Conservation (phyloP, 1,284 basidiomycete genomes). For the Trametes sp. region DNA sequence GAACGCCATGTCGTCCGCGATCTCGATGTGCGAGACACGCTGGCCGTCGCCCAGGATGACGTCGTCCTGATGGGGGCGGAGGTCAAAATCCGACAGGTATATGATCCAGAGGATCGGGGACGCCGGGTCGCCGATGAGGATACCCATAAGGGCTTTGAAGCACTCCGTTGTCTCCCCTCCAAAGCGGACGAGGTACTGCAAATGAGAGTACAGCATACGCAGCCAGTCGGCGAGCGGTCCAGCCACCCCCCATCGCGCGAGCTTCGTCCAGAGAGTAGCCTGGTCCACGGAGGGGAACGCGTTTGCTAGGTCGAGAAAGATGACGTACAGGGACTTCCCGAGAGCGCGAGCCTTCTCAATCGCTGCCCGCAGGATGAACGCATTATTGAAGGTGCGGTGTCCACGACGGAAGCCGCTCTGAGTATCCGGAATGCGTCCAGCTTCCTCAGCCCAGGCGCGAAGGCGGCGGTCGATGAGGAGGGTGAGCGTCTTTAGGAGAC, state of each 20-base stretch:
- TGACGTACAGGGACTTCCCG: conserved; percentile 35
- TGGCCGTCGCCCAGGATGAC: conserved; percentile 18
- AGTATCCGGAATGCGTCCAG: conserved; percentile 27
- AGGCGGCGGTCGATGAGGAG: conserved; percentile 34
- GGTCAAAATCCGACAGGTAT: conserved; percentile 38
- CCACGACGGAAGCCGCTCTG: conserved; percentile 38
- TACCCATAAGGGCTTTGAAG: conserved; percentile 37
- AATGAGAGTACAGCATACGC: conserved; percentile 34
- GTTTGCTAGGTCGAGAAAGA: conserved; percentile 43
- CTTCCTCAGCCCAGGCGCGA: conserved; percentile 28
- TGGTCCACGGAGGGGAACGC: conserved; percentile 46
- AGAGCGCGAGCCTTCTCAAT: conserved; percentile 35
- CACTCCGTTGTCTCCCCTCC: conserved; percentile 35
- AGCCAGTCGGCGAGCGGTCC: conserved; percentile 46
- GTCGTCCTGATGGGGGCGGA: conserved; percentile 29
- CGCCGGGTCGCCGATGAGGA: conserved; percentile 43
- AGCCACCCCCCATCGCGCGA: conserved; percentile 30
- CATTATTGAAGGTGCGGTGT: conserved; percentile 33
- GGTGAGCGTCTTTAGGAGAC: conserved; percentile 43
- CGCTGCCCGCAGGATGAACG: conserved; percentile 33
- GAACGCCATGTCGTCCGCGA: no score
- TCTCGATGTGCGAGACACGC: no score
- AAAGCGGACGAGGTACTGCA: conserved; percentile 39
- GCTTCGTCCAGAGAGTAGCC: conserved; percentile 42
- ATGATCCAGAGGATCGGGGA: conserved; percentile 45